Percentiles rank a stretch among this genome's conserved stretches.
These are phyloP conservation scores for Mariannaea sp. DNA, from an alignment of 2,329 filamentous ascomycete genomes.

Conservation along the genomic window DNA sequence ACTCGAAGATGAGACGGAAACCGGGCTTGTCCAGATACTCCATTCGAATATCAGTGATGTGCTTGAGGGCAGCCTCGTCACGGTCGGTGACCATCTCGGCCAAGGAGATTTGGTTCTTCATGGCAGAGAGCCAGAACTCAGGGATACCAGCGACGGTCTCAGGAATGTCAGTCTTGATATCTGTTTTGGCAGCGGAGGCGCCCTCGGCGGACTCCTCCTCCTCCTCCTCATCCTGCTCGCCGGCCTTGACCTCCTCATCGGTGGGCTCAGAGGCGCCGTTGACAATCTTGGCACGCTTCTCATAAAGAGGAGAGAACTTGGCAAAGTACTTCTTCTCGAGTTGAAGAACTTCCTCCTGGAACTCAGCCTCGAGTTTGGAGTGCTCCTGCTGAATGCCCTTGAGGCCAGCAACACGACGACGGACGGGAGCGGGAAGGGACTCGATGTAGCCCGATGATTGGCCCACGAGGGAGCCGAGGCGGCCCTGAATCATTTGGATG, in stretches of 20 bases:
- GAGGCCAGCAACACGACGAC: constrained; percentile 89
- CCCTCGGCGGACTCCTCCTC: constrained; percentile 73
- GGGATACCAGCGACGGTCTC: constrained; percentile 78
- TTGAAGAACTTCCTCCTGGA: constrained; percentile 97
- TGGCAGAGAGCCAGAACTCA: constrained; percentile 98
- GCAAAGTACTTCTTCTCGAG: constrained; percentile 99
- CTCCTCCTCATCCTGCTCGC: constrained; percentile 74
- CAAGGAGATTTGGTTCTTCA: constrained; percentile 98
- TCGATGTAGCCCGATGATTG: constrained; percentile 98
- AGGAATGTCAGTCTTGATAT: constrained; percentile 62
- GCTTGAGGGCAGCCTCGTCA: constrained; percentile 91
- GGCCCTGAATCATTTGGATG: constrained; percentile 96
- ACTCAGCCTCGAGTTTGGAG: constrained; percentile 96
- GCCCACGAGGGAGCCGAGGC: constrained; percentile 90
- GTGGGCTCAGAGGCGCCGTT: constrained; percentile 87
- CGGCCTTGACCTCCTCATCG: constrained; percentile 83
- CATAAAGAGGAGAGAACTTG: constrained; percentile 96
- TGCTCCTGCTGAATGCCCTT: constrained; percentile 99
- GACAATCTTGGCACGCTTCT: constrained; percentile 91
- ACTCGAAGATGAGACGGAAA: constrained; percentile 98
- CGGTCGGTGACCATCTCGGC: constrained; percentile 99
- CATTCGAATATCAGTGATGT: constrained; percentile 93
- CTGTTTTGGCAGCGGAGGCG: constrained; percentile 58
- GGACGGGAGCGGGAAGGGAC: constrained; percentile 86
- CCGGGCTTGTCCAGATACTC: constrained; percentile 98